Base-by-base conservation (phyloP, 352 stramenopile species). In the Pythium guiyangense region DNA sequence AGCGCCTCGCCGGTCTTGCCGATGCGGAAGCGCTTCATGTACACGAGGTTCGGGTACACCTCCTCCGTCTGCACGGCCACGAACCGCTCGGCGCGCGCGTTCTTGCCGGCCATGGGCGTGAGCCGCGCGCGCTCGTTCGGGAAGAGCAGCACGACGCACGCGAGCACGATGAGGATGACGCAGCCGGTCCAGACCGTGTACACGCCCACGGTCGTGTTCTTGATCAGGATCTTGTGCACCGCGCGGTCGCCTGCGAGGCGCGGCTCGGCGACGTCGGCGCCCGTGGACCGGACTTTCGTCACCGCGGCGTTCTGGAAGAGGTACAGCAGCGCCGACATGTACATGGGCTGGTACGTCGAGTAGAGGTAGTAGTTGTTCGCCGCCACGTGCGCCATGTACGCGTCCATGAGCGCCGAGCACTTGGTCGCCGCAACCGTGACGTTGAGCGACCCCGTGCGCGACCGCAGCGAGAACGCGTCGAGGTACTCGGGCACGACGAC, bases 1-100 rank as follows among this genome's bases (percentile, higher is more conserved):
- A 90, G 77, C 63, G 81, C 67, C 40, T 89, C 77, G 31, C 76
- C 77, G 31, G 75, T 85, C 52, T 87, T 86, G 49, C 74, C 79
- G 56, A 89, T 84, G 26, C 79, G 56, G 44, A 89, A 84, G 52
- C 79, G 79, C 61, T 89, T 89, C 69, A 87, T 89, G 69, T 89
- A 86, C 49, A 89, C 77, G 22, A 89, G 57, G 52, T 89, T 89
- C 34, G 79, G 79, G 47, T 89, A 89, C 53, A 87, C 47, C 45
- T 89, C 74, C 54, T 89, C 79, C 2, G 79, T 89, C 34, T 87
- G 79, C 25, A 89, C 77, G 49, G 71, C 68, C 39, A 89, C 64
- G 51, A 87, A 89, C 26, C 77, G 77, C 52, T 87, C 79, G 9
- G 77, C 79, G 22, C 74, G 76, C 50, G 70, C 70, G 35, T 82